Percentiles rank a stretch among this genome's conserved stretches.
Evolutionary conservation across 495 filamentous ascomycete species (phyloP).

Genomic region (Elasticomyces elasticus): DNA sequence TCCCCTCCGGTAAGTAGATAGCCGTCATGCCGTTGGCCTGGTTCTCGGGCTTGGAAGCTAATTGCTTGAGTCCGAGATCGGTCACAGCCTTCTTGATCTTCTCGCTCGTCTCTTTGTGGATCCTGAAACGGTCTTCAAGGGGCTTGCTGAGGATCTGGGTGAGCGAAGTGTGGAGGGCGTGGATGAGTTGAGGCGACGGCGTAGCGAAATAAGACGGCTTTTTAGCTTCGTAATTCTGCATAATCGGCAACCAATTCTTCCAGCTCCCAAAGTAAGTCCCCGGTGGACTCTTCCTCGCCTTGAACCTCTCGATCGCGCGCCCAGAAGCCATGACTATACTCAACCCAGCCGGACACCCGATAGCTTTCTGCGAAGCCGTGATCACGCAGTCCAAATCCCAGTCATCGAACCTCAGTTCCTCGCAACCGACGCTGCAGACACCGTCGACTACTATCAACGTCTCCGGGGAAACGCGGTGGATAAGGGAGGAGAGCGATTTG

Average conservation of each 20-base stretch:
- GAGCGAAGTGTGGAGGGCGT: constrained; percentile 88
- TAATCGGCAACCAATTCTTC: constrained; percentile 96
- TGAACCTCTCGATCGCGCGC: constrained; percentile 73
- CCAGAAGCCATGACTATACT: constrained; percentile 87
- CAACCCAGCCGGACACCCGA: constrained; percentile 87
- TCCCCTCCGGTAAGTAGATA: constrained; percentile 79
- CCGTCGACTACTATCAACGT: constrained; percentile 89
- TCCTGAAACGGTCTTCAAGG: constrained; percentile 67
- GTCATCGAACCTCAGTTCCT: constrained; percentile 90
- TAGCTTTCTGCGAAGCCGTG: constrained; percentile 91
- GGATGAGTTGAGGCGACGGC: constrained; percentile 85
- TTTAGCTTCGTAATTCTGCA: constrained; percentile 96
- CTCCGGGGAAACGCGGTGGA: constrained; percentile 75
- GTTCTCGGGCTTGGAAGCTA: constrained; percentile 72
- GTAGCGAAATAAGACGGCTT: constrained; percentile 98
- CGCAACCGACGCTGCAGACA: constrained; percentile 91
- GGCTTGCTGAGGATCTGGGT: constrained; percentile 71
- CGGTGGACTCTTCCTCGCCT: constrained; percentile 67
- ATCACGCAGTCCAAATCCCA: constrained; percentile 90
- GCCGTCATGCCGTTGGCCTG: constrained; percentile 98
- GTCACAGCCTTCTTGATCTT: constrained; percentile 71
- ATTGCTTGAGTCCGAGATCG: constrained; percentile 73
- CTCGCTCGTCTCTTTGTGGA: constrained; percentile 64
- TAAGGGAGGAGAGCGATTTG: constrained; percentile 67
- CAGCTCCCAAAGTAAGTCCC: constrained; percentile 87